Evolutionary conservation across 176 grass and related monocot genomes (phyloP).

Genomic region (Pontederia crassipes): DNA sequence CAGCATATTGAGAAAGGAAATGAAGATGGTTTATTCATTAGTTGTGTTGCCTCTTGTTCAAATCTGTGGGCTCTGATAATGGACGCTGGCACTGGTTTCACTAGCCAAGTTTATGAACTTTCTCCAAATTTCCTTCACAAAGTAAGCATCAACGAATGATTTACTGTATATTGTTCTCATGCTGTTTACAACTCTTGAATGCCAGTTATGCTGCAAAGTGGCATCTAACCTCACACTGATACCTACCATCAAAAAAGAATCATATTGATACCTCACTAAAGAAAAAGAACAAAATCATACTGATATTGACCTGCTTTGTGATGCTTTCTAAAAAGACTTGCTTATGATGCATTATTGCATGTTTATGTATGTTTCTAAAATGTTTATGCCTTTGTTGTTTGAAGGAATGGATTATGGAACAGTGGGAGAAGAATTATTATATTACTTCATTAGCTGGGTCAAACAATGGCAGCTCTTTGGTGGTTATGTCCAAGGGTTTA

Average conservation of each 20-base stretch:
- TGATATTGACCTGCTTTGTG: neutral
- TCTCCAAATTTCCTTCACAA: constrained; percentile 96
- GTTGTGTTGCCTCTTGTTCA: constrained; percentile 72
- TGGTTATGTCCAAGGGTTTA: constrained; percentile 97
- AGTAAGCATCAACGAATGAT: constrained; percentile 35
- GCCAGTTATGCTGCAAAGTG: too few relatives aligned
- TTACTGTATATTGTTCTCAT: neutral
- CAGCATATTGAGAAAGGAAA: constrained; percentile 95
- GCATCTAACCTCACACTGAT: neutral
- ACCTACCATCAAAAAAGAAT: neutral
- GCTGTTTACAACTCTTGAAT: too few relatives aligned
- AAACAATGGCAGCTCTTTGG: constrained; percentile 78
- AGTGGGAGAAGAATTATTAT: constrained; percentile 95
- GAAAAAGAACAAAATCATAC: too few relatives aligned
- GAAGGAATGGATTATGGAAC: constrained; percentile 99
- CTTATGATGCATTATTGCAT: neutral
- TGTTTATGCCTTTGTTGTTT: constrained; percentile 13
- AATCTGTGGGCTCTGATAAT: constrained; percentile 98
- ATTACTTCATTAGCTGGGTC: constrained; percentile 87
- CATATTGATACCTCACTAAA: neutral
- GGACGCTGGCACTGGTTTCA: constrained; percentile 95
- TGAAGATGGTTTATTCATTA: constrained; percentile 90
- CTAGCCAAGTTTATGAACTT: constrained; percentile 83
- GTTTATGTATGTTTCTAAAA: constrained; percentile 14
- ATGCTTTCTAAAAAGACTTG: neutral